Percentiles rank a stretch among this genome's conserved stretches.
phyloP scores from a whole-genome alignment of 2,329 filamentous ascomycete genomes.

The Cercospora citrullina region DNA sequence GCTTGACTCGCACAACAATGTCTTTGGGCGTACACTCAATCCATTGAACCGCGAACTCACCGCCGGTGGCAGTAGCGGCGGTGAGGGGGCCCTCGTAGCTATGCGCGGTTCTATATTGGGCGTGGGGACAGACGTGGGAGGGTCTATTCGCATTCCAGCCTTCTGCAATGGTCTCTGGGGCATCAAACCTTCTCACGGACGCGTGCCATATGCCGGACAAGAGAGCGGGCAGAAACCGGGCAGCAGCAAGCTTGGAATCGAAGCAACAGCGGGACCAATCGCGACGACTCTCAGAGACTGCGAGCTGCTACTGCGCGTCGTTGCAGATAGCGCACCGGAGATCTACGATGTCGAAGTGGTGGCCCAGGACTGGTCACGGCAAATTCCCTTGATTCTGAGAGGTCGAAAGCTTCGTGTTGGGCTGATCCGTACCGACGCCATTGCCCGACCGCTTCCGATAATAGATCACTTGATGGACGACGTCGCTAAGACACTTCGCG shows the following conservation, averaged over 20 bases:
- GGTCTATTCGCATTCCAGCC: slow-evolving; percentile 51
- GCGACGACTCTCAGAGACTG: slow-evolving; percentile 52
- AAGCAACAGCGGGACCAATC: slow-evolving; percentile 50
- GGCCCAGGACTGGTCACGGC: slow-evolving; percentile 42
- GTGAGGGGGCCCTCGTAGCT: slow-evolving; percentile 54
- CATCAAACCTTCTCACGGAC: slow-evolving; percentile 47
- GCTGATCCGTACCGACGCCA: slow-evolving; percentile 52
- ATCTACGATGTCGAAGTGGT: slow-evolving; percentile 47
- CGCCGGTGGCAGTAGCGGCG: slow-evolving; percentile 55
- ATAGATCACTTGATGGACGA: slow-evolving; percentile 51
- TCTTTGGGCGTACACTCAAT: slow-evolving; percentile 52
- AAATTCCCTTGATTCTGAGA: slow-evolving; percentile 28
- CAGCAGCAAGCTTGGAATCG: slow-evolving; percentile 48
- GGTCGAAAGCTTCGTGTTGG: slow-evolving; percentile 45
- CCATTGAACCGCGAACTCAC: slow-evolving; percentile 51
- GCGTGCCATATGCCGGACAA: slow-evolving; percentile 56
- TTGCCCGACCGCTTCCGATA: slow-evolving; percentile 55
- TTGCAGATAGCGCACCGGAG: slow-evolving; percentile 57
- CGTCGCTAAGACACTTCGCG: slow-evolving; percentile 43
- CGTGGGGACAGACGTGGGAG: slow-evolving; percentile 57
- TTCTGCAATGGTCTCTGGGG: slow-evolving; percentile 54
- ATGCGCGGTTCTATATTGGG: slow-evolving; percentile 52
- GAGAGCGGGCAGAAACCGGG: slow-evolving; percentile 50
- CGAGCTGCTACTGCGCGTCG: slow-evolving; percentile 55
- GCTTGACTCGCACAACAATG: slow-evolving; percentile 55